These are phyloP conservation scores for Colletotrichum noveboracense DNA, from an alignment of 2,329 filamentous ascomycete genomes.

Conservation along the genomic window DNA sequence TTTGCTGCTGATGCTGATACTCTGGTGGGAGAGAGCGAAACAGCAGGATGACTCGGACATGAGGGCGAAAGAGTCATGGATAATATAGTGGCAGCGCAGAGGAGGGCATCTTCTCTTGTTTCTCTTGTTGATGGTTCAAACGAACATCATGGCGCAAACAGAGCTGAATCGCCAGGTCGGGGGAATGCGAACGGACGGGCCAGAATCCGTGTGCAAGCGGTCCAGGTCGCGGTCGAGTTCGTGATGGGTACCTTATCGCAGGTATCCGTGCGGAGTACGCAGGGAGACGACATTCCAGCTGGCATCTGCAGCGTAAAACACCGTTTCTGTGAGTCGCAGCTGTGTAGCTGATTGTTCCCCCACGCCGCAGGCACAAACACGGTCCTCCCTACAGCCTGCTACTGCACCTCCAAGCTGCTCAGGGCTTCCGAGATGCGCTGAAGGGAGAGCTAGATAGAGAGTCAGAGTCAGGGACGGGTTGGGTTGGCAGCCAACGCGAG, in stretches of 20 bases:
- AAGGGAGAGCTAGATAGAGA: neutral
- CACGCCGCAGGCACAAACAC: constrained; percentile 15
- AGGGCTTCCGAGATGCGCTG: neutral
- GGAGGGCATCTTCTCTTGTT: neutral
- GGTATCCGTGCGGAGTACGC: constrained; percentile 2
- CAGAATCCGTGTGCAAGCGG: constrained; percentile 5
- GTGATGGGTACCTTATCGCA: neutral
- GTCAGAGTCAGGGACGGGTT: neutral
- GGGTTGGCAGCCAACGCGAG: neutral
- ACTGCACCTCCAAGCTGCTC: neutral
- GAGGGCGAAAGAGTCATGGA: constrained; percentile 12
- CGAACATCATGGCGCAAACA: constrained; percentile 15
- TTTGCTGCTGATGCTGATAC: neutral
- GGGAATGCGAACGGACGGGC: constrained; percentile 10
- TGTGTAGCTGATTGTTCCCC: neutral
- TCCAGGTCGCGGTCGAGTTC: constrained; percentile 4
- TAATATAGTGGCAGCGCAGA: neutral
- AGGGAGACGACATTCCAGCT: constrained; percentile 17
- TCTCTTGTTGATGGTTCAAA: neutral
- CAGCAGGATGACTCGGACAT: constrained; percentile 10
- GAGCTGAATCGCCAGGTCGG: constrained; percentile 2
- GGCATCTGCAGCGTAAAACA: neutral
- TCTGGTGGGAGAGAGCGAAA: neutral
- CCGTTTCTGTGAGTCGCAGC: neutral
- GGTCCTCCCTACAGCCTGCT: neutral